Conservation (phyloP, 106 monocot species). For the Platanthera zijinensis region DNA sequence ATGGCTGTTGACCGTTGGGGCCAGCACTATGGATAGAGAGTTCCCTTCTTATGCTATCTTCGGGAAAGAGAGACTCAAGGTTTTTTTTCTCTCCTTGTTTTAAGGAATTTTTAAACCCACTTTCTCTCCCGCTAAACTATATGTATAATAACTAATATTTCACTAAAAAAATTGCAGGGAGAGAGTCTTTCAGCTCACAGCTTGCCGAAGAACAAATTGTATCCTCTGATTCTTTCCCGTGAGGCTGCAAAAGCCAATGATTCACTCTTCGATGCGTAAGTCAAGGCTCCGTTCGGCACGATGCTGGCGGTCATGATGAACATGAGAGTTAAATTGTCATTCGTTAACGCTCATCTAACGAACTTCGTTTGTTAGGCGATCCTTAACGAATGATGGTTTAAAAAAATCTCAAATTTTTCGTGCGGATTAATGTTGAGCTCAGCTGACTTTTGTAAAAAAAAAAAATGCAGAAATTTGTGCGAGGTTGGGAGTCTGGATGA, state of each 20-base stretch:
- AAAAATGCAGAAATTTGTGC: slow-evolving; percentile 22
- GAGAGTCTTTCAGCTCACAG: slow-evolving; percentile 20
- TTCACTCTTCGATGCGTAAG: slow-evolving; percentile 15
- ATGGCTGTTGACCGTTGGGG: slow-evolving; percentile 27
- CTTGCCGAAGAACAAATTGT: slow-evolving; percentile 12
- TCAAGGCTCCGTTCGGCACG: too few species aligned
- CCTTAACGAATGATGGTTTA: too few species aligned
- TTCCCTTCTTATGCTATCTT: slow-evolving; percentile 16
- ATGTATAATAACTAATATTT: background rate
- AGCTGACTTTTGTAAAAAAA: background rate
- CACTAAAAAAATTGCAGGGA: slow-evolving; percentile 2
- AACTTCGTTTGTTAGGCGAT: too few species aligned
- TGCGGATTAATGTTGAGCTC: background rate
- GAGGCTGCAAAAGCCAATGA: slow-evolving; percentile 10
- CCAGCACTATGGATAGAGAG: slow-evolving; percentile 28
- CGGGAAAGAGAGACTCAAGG: slow-evolving; percentile 6
- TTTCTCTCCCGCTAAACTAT: background rate
- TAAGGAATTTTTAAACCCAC: too few species aligned
- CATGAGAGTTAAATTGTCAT: too few species aligned
- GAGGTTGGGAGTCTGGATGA: slow-evolving; percentile 18
- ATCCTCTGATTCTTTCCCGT: slow-evolving; percentile 14
- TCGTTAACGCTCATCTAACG: too few species aligned
- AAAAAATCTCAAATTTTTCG: background rate
- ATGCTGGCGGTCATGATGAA: too few species aligned
- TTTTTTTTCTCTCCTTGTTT: background rate